Percentiles rank a stretch among this genome's conserved stretches.
Evolutionary conservation across 108 stramenopile genomes (phyloP).

Genomic region (Cyclotella kingstonii): DNA sequence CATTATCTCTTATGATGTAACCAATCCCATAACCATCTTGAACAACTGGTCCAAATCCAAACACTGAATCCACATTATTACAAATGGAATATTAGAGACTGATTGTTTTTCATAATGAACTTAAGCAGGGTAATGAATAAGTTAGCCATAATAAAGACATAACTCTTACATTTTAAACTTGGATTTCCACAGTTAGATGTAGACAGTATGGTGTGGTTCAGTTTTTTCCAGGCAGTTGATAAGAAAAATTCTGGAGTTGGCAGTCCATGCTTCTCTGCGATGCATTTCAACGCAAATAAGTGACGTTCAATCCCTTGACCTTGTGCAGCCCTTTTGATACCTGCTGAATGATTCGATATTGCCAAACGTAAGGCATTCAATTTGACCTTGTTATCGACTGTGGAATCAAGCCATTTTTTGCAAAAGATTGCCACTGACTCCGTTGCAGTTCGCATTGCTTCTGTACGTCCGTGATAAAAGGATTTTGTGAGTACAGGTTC

Average conservation of each 20-base stretch:
- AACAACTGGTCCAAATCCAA: conserved; percentile 87
- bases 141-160: background rate
- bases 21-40: conserved; percentile 65
- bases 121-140: no score
- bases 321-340: conserved; percentile 60
- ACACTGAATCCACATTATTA: conserved; percentile 45
- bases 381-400: conserved; percentile 51
- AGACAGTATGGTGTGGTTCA: conserved; percentile 83
- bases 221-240: conserved; percentile 56
- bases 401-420: conserved; percentile 41
- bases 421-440: conserved; percentile 62
- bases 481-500: conserved; percentile 83
- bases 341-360: conserved; percentile 57
- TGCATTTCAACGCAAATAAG: conserved; percentile 77
- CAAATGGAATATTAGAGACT: no score
- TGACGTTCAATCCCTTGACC: conserved; percentile 83
- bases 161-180: conserved; percentile 43
- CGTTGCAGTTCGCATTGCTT: conserved; percentile 81
- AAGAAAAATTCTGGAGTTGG: conserved; percentile 70
- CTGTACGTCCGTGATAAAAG: conserved; percentile 86
- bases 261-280: conserved; percentile 66
- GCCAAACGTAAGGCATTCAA: conserved; percentile 57
- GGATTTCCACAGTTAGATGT: conserved; percentile 91
- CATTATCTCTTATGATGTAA: conserved; percentile 82
- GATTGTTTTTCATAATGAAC: no score